Evolutionary conservation across 768 basidiomycete species (phyloP).

Genomic region (Gymnopilus junonius): DNA sequence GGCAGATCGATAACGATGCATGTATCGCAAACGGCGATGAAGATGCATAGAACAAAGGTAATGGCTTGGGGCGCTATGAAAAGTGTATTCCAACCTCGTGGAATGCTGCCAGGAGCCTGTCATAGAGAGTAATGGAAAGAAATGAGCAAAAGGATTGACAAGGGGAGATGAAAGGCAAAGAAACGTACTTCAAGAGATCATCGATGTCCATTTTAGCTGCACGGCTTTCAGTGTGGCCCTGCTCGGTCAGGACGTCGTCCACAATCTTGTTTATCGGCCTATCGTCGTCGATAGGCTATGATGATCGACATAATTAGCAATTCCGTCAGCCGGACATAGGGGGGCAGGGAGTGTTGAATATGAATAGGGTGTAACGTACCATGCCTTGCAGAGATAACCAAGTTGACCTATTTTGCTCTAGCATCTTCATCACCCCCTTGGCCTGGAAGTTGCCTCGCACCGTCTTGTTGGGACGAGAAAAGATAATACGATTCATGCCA

Average conservation of each 20-base stretch:
- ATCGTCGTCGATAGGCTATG: conserved; percentile 71
- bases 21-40: neutral
- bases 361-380: conserved; percentile 35
- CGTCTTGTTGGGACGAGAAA: conserved; percentile 89
- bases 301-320: conserved; percentile 1
- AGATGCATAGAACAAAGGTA: neutral
- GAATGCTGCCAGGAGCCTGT: conserved; percentile 74
- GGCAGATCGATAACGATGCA: neutral
- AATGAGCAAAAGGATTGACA: neutral
- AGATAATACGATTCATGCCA: conserved; percentile 89
- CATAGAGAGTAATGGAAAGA: neutral
- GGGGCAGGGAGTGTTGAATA: neutral
- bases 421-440: conserved; percentile 92
- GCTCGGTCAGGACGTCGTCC: conserved; percentile 73
- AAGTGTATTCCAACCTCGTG: conserved; percentile 79
- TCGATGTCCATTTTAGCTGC: conserved; percentile 95
- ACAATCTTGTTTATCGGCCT: conserved; percentile 71
- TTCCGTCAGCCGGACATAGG: neutral
- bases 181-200: conserved; percentile 81
- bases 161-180: neutral
- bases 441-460: conserved; percentile 90
- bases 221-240: conserved; percentile 74
- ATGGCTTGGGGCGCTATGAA: conserved; percentile 38
- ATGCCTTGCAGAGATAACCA: conserved; percentile 85
- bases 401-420: conserved; percentile 92